Base-by-base conservation (phyloP, 1,284 basidiomycete genomes). In the Inonotus obliquus region DNA sequence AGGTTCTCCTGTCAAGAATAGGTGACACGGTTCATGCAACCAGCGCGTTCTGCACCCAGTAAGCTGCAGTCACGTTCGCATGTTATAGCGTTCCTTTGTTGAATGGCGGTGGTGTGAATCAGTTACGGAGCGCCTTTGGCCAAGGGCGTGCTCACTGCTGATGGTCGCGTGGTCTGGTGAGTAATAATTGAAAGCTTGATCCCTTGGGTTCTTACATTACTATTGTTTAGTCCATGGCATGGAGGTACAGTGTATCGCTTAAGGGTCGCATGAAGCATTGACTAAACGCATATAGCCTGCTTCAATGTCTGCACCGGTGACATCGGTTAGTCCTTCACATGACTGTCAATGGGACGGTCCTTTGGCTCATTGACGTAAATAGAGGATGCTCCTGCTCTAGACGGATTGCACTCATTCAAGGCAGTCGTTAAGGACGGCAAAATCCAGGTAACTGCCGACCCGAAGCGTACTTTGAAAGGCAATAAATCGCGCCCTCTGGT, bases 341-440 rank as follows among this genome's bases (percentile, higher is more conserved):
- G 19, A n/a, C 35, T 39, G 25, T 14, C 41, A 44, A 21, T n/a
- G 41, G n/a, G 11, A 44, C 6, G 1, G 41, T 9, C 9, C 32
- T 9, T 32, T 44, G 41, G 19, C 17, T 44, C 41, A 44, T 44
- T 44, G 41, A n/a, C n/a, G 41, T n/a, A 7, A 44, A 6, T 51
- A 44, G 94, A 97, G 80, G 94, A 98, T 72, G 90, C 94, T 0
- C 95, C 95, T 7, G 95, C 92, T 10, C 88, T 94, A 21, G 81
- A 86, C 69, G 86, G 89, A n/a, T 74, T 98, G 51, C 90, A 94
- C 73, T 86, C 85, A 1, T 96, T 94, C 82, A 83, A 87, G 65
- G 83, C 85, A 0, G 78, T 85, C 63, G 78, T 91, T 37, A 76
- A 81, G n/a, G 81, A 86, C 63, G 87, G 87, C 51, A 87, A 92